A percentile compares a stretch with the other conserved stretches of the same genome.
Conservation (phyloP, 345 rosid genomes). For the Hirschfeldia incana region DNA sequence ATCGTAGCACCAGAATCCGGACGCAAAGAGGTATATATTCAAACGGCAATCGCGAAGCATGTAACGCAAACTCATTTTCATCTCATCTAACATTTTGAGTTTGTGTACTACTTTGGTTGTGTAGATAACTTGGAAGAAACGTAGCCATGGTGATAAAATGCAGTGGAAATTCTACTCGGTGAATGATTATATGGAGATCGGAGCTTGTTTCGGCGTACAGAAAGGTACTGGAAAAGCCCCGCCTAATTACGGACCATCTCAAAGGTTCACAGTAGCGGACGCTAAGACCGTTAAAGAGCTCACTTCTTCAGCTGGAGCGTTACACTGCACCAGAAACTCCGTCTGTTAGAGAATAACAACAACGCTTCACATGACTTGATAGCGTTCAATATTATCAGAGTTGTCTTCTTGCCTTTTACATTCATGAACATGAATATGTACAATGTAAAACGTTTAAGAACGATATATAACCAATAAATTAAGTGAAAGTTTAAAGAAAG, state of each 20-base stretch:
- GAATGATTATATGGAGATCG: constrained; percentile 55
- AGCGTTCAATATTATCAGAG: not conserved
- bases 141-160: constrained; percentile 4
- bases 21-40: not conserved
- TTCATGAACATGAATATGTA: not conserved
- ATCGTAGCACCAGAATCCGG: constrained; percentile 8
- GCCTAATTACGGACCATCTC: constrained; percentile 47
- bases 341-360: constrained; percentile 34
- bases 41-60: not conserved
- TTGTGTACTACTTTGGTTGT: not conserved
- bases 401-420: not conserved
- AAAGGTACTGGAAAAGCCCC: constrained; percentile 52
- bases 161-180: constrained; percentile 63
- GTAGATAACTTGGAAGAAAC: constrained; percentile 12
- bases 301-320: constrained; percentile 58
- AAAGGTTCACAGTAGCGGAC: constrained; percentile 48
- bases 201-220: constrained; percentile 53
- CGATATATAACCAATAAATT: constrained; percentile 7
- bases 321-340: constrained; percentile 42
- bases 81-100: not conserved
- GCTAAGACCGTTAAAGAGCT: constrained; percentile 46
- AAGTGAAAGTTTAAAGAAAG: not conserved
- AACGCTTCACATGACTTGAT: constrained; percentile 4
- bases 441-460: not conserved
- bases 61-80: not conserved